Conservation (phyloP, 164 flowering plant species). For the Santalum album region DNA sequence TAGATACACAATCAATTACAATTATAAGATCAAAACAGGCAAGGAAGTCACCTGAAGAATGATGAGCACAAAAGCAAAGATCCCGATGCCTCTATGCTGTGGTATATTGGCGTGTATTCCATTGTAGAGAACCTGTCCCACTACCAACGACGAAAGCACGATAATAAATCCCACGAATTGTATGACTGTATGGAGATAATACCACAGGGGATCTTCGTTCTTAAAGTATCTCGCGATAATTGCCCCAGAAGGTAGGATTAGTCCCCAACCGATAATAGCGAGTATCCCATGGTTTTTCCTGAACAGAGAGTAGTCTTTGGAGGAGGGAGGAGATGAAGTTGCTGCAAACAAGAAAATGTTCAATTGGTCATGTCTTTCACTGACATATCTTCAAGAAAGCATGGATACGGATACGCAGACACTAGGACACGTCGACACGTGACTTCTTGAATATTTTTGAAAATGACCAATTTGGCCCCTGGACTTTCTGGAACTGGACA, state of each 20-base stretch:
- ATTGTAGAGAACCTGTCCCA: slow-evolving; percentile 43
- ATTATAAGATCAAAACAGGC: background rate
- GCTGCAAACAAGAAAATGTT: slow-evolving; percentile 15
- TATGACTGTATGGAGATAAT: slow-evolving; percentile 54
- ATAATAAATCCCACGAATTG: slow-evolving; percentile 62
- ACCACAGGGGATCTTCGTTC: slow-evolving; percentile 77
- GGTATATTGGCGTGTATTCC: slow-evolving; percentile 24
- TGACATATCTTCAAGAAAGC: slow-evolving; percentile 1
- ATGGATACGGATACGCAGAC: background rate
- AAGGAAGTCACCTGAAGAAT: slow-evolving; percentile 62
- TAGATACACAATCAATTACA: background rate
- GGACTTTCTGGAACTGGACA: too few relatives aligned
- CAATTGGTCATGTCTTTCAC: background rate
- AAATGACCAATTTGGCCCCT: too few relatives aligned
- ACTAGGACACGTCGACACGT: background rate
- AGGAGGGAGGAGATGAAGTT: slow-evolving; percentile 4
- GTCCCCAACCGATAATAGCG: slow-evolving; percentile 71
- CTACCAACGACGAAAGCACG: slow-evolving; percentile 43
- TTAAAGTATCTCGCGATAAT: slow-evolving; percentile 65
- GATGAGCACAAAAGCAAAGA: slow-evolving; percentile 45
- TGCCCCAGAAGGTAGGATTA: slow-evolving; percentile 75
- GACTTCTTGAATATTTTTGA: too few relatives aligned
- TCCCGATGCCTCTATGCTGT: slow-evolving; percentile 64
- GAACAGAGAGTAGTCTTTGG: slow-evolving; percentile 8
- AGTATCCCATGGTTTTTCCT: slow-evolving; percentile 60